phyloP scores from a whole-genome alignment of 108 stramenopile genomes.

The Nannochloropsis gaditana region DNA sequence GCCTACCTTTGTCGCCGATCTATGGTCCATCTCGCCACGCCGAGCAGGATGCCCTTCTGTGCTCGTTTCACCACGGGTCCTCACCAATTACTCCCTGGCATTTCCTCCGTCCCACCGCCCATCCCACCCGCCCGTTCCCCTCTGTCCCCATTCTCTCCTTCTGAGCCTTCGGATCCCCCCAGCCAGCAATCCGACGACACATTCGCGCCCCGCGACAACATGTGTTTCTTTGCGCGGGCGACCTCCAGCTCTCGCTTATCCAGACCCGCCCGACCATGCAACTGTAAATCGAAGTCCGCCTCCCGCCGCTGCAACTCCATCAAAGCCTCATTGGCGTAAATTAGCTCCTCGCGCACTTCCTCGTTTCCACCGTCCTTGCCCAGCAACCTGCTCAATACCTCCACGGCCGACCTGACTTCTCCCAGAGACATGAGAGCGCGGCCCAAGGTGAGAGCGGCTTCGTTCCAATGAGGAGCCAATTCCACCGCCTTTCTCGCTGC shows the following conservation, averaged over 20 bases:
- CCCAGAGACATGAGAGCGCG: neutral
- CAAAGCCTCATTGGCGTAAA: neutral
- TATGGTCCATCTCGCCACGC: too few species aligned
- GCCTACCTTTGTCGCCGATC: too few species aligned
- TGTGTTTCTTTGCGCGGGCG: neutral
- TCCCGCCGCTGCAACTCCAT: conserved; percentile 7
- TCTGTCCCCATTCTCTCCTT: neutral
- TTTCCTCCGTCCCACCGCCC: too few species aligned
- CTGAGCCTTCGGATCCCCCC: neutral
- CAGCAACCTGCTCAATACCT: neutral
- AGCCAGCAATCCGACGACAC: neutral
- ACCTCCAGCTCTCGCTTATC: neutral
- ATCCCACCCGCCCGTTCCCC: neutral
- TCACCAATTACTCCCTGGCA: too few species aligned
- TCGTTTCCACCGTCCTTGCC: neutral
- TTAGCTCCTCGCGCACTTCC: conserved; percentile 19
- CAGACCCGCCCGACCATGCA: neutral
- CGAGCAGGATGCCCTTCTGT: too few species aligned
- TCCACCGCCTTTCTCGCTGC: neutral
- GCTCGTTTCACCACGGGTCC: too few species aligned
- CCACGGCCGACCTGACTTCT: neutral
- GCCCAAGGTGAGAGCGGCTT: neutral
- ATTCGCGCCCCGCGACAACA: neutral
- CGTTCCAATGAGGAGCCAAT: neutral
- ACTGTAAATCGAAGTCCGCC: conserved; percentile 15